Evolutionary conservation across 129 eudicot genomes (phyloP).

Genomic region (Solidago caesia): DNA sequence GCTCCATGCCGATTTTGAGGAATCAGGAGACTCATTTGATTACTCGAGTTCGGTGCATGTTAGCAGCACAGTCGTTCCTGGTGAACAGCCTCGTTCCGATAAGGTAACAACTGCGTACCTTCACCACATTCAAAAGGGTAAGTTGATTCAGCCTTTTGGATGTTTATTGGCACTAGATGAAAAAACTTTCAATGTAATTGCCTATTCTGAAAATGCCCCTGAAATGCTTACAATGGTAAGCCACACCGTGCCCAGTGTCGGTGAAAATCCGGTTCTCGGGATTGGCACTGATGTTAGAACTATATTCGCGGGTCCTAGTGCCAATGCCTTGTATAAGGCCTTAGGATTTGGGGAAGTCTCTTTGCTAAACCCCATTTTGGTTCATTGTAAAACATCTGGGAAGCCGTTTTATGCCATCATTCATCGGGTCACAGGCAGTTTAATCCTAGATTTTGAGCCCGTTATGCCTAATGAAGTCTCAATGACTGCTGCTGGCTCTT

Average conservation of each 20-base stretch:
- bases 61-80: constrained; percentile 29
- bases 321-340: constrained; percentile 70
- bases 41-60: constrained; percentile 74
- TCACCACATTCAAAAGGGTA: constrained; percentile 83
- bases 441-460: constrained; percentile 88
- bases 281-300: constrained; percentile 84
- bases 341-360: constrained; percentile 86
- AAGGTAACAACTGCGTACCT: constrained; percentile 86
- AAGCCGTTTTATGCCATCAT: constrained; percentile 88
- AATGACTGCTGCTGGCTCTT: constrained; percentile 97
- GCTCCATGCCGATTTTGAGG: constrained; percentile 90
- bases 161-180: constrained; percentile 88
- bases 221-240: constrained; percentile 90
- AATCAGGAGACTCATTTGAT: constrained; percentile 74
- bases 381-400: constrained; percentile 89
- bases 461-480: constrained; percentile 96
- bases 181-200: constrained; percentile 74
- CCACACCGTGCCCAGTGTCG: constrained; percentile 85
- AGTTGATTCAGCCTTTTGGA: constrained; percentile 82
- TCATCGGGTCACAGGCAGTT: constrained; percentile 84
- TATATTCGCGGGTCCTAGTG: constrained; percentile 77
- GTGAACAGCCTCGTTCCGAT: constrained; percentile 47
- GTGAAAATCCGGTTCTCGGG: constrained; percentile 69
- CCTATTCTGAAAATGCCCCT: constrained; percentile 84
- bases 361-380: constrained; percentile 76